Evolutionary conservation across 768 basidiomycete species (phyloP).

Genomic region (Mycena maculata): DNA sequence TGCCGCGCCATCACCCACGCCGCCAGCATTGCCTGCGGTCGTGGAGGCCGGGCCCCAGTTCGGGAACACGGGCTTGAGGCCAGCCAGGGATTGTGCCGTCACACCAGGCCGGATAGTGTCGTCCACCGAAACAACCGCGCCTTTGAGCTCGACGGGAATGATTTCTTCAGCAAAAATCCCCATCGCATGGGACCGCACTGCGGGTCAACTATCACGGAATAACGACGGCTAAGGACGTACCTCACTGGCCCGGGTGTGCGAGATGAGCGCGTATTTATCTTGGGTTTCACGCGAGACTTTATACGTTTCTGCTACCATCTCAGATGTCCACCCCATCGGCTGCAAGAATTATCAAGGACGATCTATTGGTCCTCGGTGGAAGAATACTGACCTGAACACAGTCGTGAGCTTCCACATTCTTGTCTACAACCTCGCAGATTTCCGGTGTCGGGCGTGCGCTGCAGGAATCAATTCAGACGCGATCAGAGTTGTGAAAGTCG

Average conservation of each 20-base stretch:
- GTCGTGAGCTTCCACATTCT: conserved; percentile 74
- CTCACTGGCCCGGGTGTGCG: conserved; percentile 82
- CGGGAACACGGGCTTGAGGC: conserved; percentile 89
- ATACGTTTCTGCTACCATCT: conserved; percentile 87
- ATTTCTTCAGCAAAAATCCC: conserved; percentile 91
- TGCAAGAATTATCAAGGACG: conserved; percentile 45
- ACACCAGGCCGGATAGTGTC: conserved; percentile 92
- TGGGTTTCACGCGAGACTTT: conserved; percentile 84
- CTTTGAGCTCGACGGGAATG: conserved; percentile 83
- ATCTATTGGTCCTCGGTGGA: neutral
- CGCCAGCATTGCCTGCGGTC: conserved; percentile 89
- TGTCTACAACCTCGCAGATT: conserved; percentile 67
- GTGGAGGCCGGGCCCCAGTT: conserved; percentile 78
- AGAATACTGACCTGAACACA: conserved; percentile 69
- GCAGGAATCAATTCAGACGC: conserved; percentile 19
- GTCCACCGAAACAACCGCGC: conserved; percentile 74
- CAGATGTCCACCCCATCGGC: conserved; percentile 97
- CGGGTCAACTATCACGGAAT: neutral
- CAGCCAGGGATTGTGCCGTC: conserved; percentile 78
- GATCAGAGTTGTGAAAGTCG: conserved; percentile 1
- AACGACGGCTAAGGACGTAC: conserved; percentile 44
- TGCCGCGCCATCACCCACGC: conserved; percentile 93
- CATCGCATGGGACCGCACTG: conserved; percentile 41
- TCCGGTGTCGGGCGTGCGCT: conserved; percentile 83
- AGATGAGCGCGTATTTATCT: conserved; percentile 90